Evolutionary conservation across 768 basidiomycete species (phyloP).

Genomic region (Amanita rimosa): DNA sequence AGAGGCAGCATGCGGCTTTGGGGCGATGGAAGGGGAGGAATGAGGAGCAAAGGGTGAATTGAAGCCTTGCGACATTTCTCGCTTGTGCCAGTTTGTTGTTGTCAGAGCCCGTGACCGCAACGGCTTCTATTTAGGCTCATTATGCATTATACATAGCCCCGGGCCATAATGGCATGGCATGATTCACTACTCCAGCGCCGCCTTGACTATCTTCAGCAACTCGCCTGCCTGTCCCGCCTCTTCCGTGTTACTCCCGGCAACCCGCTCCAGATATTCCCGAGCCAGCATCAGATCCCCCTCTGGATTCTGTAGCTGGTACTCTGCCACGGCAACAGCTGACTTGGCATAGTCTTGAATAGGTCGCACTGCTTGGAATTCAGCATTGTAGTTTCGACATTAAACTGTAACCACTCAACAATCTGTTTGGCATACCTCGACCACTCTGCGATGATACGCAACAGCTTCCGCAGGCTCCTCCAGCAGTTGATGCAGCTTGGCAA

Average conservation of each 20-base stretch:
- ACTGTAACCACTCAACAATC: slow-evolving; percentile 34
- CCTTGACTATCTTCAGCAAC: slow-evolving; percentile 48
- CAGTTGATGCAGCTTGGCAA: slow-evolving; percentile 61
- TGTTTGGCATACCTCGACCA: slow-evolving; percentile 61
- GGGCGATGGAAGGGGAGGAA: slow-evolving; percentile 13
- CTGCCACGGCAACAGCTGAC: slow-evolving; percentile 78
- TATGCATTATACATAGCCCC: no score
- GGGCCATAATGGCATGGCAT: no score
- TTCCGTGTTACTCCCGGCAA: slow-evolving; percentile 72
- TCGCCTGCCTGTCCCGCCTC: slow-evolving; percentile 70
- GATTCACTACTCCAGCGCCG: slow-evolving; percentile 20
- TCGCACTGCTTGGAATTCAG: slow-evolving; percentile 33
- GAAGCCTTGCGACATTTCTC: slow-evolving; percentile 31
- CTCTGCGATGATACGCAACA: slow-evolving; percentile 69
- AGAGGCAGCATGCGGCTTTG: slow-evolving; percentile 10
- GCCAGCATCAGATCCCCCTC: slow-evolving; percentile 63
- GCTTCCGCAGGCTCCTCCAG: slow-evolving; percentile 61
- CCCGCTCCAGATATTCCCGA: slow-evolving; percentile 57
- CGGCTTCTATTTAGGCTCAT: slow-evolving; percentile 23
- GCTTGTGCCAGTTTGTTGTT: slow-evolving; percentile 27
- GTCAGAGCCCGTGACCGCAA: slow-evolving; percentile 25
- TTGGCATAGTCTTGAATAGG: slow-evolving; percentile 71
- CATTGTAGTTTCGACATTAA: slow-evolving; percentile 13
- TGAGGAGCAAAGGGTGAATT: slow-evolving; percentile 22
- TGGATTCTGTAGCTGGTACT: slow-evolving; percentile 55